These are phyloP conservation scores for Yamadazyma siamensis DNA, from an alignment of 1,139 yeast species.

Conservation along the genomic window DNA sequence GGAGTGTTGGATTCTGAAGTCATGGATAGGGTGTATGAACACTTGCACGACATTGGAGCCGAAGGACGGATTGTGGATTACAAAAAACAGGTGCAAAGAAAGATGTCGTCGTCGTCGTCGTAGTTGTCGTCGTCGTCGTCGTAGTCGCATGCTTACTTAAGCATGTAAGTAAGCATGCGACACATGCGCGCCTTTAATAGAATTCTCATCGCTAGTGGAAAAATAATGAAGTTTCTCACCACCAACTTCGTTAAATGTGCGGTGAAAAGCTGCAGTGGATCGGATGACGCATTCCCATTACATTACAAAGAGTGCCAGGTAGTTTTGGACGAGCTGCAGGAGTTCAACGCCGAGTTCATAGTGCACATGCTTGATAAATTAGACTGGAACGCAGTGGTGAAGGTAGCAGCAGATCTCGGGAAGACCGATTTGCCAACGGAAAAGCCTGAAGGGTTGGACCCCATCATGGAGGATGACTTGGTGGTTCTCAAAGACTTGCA, in stretches of 20 bases:
- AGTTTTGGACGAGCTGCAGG: constrained; percentile 78
- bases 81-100: constrained; percentile 8
- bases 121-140: too few species aligned
- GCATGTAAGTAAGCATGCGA: too few species aligned
- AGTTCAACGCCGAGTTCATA: constrained; percentile 79
- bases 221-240: constrained; percentile 80
- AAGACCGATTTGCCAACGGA: constrained; percentile 59
- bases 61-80: constrained; percentile 26
- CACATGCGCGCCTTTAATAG: too few species aligned
- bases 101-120: too few species aligned
- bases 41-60: constrained; percentile 12
- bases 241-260: constrained; percentile 96
- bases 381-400: constrained; percentile 81
- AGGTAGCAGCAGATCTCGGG: constrained; percentile 75
- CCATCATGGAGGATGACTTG: constrained; percentile 56
- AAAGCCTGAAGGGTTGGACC: constrained; percentile 59
- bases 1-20: not conserved
- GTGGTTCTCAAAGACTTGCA: constrained; percentile 73
- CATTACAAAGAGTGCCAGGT: constrained; percentile 69
- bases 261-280: constrained; percentile 71
- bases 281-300: constrained; percentile 79
- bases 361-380: constrained; percentile 74
- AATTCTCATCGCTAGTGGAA: constrained; percentile 9
- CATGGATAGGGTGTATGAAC: not conserved
- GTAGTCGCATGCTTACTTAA: constrained; percentile 6